Base-by-base conservation (phyloP, 108 stramenopile species). In the Epithemia pelagica region DNA sequence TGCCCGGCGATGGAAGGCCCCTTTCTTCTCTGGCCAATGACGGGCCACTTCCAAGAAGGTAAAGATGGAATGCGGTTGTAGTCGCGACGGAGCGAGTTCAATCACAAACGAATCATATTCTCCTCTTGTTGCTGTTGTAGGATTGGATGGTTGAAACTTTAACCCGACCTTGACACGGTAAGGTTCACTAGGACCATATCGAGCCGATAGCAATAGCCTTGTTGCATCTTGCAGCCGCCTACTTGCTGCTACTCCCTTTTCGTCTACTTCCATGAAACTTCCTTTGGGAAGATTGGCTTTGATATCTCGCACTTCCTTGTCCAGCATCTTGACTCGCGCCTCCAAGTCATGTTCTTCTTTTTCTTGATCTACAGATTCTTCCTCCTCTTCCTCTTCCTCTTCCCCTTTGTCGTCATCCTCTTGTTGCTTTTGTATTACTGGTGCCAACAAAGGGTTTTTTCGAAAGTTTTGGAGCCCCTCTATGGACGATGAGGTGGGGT, bases 1-100 rank as follows among this genome's bases (percentile, higher is more conserved):
- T 0, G 94, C 94, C 54, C 78, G 87, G 15, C 94, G 86, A 78
- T 89, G 91, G 69, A 95, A 92, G 10, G 75, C 79, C 10, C 91
- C 91, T 25, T 8, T 25, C 23, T 63, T 67, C 2, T 64, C 66
- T 58, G 81, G 69, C 81, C 79, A 92, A 0, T 77, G 81, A 56
- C 86, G 77, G 0, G 84, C 88, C 30, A 87, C 78, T 74, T 95
- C 94, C 64, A 95, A 62, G 69, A 91, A 95, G 60, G 77, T 85
- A 65, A 72, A 89, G 8, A 89, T 78, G 20, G 84, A 82, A 37
- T 84, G 83, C 3, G 94, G 94, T 55, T 82, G 67, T 0, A 89
- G 62, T 22, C 65, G 52, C 52, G 74, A 75, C 0, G 88, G 85
- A 8, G 89, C 89, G 78, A 89, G 51, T 66, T 92, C 89, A 29